phyloP scores from a whole-genome alignment of 805 yeast genomes.

The Cyberlindnera mississippiensis region DNA sequence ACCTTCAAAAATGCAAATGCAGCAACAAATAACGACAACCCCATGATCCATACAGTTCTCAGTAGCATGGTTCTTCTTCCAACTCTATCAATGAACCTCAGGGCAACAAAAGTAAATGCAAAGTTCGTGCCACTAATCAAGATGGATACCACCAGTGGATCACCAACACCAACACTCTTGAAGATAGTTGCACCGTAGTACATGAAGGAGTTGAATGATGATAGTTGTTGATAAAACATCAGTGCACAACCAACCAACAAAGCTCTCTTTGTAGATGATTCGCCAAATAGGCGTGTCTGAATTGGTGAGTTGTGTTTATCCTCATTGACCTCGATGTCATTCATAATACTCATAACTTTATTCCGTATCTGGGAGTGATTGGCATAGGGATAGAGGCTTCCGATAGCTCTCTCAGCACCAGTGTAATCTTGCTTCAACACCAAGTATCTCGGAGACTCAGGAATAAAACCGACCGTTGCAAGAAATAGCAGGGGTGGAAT shows the following conservation, averaged over 20 bases:
- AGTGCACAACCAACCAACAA: slow-evolving; percentile 46
- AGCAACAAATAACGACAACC: slow-evolving; percentile 32
- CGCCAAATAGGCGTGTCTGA: slow-evolving; percentile 8
- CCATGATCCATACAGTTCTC: slow-evolving; percentile 37
- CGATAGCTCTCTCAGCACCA: slow-evolving; percentile 40
- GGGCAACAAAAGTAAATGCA: slow-evolving; percentile 49
- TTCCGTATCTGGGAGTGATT: slow-evolving; percentile 39
- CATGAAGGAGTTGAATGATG: slow-evolving; percentile 63
- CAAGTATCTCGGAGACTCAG: slow-evolving; percentile 48
- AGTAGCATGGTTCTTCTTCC: slow-evolving; percentile 47
- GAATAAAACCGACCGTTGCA: slow-evolving; percentile 38
- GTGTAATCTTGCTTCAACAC: slow-evolving; percentile 31
- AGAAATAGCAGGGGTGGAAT: slow-evolving; percentile 40
- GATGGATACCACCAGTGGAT: slow-evolving; percentile 55
- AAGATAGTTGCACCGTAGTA: slow-evolving; percentile 58
- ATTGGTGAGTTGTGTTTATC: slow-evolving; percentile 6
- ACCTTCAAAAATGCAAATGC: slow-evolving; percentile 27
- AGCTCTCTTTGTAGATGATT: slow-evolving; percentile 35
- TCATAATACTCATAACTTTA: slow-evolving; percentile 45
- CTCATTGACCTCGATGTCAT: slow-evolving; percentile 30
- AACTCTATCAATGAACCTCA: slow-evolving; percentile 44
- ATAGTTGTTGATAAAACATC: slow-evolving; percentile 53
- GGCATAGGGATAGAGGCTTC: slow-evolving; percentile 41
- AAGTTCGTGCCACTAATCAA: slow-evolving; percentile 53
- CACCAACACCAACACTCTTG: slow-evolving; percentile 44